Conservation (phyloP, 2,329 filamentous ascomycete species). For the Penicillium sclerotiorum region DNA sequence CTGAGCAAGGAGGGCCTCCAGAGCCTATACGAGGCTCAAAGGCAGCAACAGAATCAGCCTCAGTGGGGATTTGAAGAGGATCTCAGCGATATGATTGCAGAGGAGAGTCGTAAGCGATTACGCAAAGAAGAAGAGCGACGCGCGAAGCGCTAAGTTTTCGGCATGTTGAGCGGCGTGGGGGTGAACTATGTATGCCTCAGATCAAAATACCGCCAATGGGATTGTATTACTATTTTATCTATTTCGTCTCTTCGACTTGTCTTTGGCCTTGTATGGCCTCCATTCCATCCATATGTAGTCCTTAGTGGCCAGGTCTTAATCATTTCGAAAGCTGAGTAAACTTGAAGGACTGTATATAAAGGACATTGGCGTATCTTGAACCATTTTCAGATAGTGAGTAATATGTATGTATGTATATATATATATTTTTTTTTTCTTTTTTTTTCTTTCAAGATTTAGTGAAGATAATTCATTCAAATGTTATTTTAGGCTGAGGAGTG, state of each 20-base stretch:
- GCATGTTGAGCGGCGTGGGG: neutral
- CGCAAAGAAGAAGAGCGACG: slow-evolving; percentile 82
- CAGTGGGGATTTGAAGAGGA: slow-evolving; percentile 84
- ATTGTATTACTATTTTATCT: neutral
- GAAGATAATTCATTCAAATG: no score
- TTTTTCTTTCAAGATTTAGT: no score
- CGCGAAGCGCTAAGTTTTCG: slow-evolving; percentile 53
- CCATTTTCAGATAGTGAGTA: no score
- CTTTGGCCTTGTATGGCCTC: no score
- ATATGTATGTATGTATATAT: no score
- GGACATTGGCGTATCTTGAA: no score
- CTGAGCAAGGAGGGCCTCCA: slow-evolving; percentile 83
- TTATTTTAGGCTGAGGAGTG: no score
- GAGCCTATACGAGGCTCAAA: slow-evolving; percentile 74
- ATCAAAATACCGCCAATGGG: neutral
- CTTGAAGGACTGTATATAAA: no score
- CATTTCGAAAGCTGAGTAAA: neutral
- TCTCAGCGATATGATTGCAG: slow-evolving; percentile 91
- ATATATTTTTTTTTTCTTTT: no score
- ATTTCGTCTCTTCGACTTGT: no score
- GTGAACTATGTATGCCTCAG: neutral
- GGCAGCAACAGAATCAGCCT: slow-evolving; percentile 66
- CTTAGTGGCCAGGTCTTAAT: neutral
- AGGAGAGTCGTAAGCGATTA: slow-evolving; percentile 85
- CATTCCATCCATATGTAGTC: no score